A percentile compares a stretch with the other conserved stretches of the same genome.
Conservation (phyloP, 1,284 basidiomycete species). For the Waitea zeae region DNA sequence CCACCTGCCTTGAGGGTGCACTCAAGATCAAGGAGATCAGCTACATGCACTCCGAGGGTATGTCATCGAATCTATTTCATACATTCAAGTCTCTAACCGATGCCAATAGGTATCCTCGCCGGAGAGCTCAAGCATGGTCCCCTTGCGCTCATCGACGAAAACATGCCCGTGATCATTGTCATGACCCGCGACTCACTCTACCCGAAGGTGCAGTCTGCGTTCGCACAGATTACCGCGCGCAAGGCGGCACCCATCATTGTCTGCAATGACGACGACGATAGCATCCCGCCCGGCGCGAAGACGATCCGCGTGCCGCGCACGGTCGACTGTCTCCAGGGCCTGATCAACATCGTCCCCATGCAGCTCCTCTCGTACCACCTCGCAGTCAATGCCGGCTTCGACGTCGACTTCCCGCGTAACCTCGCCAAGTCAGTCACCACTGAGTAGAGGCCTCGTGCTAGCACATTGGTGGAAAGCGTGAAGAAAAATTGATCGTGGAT, state of each 20-base stretch:
- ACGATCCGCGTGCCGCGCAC: constrained; percentile 90
- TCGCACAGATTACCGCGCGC: constrained; percentile 91
- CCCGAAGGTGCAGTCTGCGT: constrained; percentile 94
- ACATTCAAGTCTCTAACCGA: constrained; percentile 2
- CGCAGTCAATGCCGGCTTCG: constrained; percentile 88
- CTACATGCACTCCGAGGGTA: constrained; percentile 88
- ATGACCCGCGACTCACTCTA: constrained; percentile 99
- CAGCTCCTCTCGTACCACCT: constrained; percentile 96
- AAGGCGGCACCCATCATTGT: constrained; percentile 94
- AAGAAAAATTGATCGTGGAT: too few relatives aligned
- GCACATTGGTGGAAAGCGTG: too few relatives aligned
- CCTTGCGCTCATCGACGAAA: constrained; percentile 93
- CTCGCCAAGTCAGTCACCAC: constrained; percentile 79
- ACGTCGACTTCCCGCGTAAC: constrained; percentile 98
- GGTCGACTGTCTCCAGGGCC: constrained; percentile 88
- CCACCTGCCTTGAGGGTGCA: constrained; percentile 95
- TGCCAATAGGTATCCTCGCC: constrained; percentile 89
- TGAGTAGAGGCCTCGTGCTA: too few relatives aligned
- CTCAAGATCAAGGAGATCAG: constrained; percentile 99
- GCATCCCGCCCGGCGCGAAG: constrained; percentile 59
- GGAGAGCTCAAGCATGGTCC: constrained; percentile 99
- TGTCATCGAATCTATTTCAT: background rate
- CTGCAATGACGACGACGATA: constrained; percentile 87
- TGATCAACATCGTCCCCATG: constrained; percentile 93
- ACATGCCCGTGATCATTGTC: constrained; percentile 96